phyloP scores from a whole-genome alignment of 306 rosid genomes.

The Abrus pulchellus region DNA sequence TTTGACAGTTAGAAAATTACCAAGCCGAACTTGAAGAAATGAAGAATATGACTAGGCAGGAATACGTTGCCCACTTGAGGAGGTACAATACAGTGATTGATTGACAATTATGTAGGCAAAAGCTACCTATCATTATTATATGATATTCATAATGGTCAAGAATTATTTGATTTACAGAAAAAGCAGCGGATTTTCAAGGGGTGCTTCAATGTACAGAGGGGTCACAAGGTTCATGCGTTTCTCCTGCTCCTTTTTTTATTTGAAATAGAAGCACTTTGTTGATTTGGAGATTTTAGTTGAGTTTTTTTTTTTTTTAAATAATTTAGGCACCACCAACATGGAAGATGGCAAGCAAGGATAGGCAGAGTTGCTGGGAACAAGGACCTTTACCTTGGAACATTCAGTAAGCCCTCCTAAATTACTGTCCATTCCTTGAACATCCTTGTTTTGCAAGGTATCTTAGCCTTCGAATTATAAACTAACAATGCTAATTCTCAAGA shows the following conservation, averaged over 20 bases:
- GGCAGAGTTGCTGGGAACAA: conserved; percentile 99
- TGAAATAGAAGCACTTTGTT: neutral
- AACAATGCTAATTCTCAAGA: neutral
- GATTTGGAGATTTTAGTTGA: conserved; percentile 9
- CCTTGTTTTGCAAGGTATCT: neutral
- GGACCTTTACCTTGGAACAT: conserved; percentile 97
- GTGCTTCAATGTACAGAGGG: conserved; percentile 97
- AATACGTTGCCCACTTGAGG: conserved; percentile 95
- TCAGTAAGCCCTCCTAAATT: conserved; percentile 63
- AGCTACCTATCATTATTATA: neutral
- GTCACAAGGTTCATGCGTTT: conserved; percentile 80
- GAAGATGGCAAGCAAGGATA: conserved; percentile 99
- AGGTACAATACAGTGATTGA: conserved; percentile 56
- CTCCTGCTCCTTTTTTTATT: neutral
- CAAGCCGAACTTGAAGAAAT: conserved; percentile 78
- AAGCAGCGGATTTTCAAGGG: conserved; percentile 98
- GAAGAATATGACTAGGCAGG: conserved; percentile 97
- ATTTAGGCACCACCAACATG: conserved; percentile 95
- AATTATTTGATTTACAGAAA: conserved; percentile 65
- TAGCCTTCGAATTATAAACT: neutral
- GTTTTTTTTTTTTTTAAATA: conserved; percentile 17
- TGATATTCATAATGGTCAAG: conserved; percentile 2
- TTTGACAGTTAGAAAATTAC: conserved; percentile 80
- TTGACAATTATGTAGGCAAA: neutral
- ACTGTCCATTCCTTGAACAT: neutral